Base-by-base conservation (phyloP, 2,329 filamentous ascomycete genomes). In the Fusarium miscanthi region DNA sequence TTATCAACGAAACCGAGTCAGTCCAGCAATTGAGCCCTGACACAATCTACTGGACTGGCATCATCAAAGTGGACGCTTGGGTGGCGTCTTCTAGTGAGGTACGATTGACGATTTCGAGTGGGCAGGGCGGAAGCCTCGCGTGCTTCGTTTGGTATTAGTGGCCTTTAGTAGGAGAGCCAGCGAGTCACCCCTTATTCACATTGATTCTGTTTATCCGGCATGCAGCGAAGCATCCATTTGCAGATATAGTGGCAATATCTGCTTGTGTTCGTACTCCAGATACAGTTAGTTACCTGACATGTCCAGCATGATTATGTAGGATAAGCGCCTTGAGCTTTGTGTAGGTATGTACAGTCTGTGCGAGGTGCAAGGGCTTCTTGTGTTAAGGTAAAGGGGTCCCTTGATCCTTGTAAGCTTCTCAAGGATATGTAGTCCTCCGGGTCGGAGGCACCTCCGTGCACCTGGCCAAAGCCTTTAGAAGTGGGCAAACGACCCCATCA, bases 71-170 rank as follows among this genome's bases (percentile, higher is more conserved):
- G 67, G 66, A 70, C 66, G 59, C 59, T 69, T 57, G 69, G 40
- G 69, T 72, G 59, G 69, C 69, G 52, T 64, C 69, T 70, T 46
- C 52, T 64, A 45, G 67, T 70, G 43, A 54, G 41, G 59, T 46
- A 59, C 54, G 43, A 63, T 72, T 63, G 58, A 57, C 69, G 69
- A 72, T 59, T 65, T 58, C 48, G 25, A 59, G 66, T 66, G 66
- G 67, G 23, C 46, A 72, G 45, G 53, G 64, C 51, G 56, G 53
- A 56, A 60, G 30, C 19, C 19, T 60, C 48, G 58, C 58, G 48
- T 63, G 69, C 69, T 61, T 72, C 69, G 66, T 61, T 59, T 51
- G 37, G 23, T 60, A 57, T 70, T 73, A 73, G 70, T 67, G 67
- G 70, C 52, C 23, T 45, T 64, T 73, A 73, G 66, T 41, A 62